These are phyloP conservation scores for Xanthoparmelia taractica DNA, from an alignment of 495 filamentous ascomycete genomes.

Conservation along the genomic window DNA sequence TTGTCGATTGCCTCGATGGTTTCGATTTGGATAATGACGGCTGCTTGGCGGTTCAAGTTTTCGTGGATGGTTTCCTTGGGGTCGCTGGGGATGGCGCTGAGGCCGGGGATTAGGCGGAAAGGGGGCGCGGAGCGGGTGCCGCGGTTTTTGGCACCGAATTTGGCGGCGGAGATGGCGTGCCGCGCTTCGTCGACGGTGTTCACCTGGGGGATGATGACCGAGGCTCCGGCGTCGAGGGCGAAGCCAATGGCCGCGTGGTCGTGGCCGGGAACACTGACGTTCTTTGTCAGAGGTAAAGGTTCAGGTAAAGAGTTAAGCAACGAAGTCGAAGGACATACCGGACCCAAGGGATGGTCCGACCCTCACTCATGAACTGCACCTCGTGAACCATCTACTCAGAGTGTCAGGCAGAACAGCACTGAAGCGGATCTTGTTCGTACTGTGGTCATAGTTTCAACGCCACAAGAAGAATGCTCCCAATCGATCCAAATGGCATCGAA, in stretches of 20 bases:
- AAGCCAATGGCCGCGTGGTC: conserved; percentile 42
- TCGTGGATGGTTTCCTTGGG: conserved; percentile 29
- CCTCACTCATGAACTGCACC: conserved; percentile 35
- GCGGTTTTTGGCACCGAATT: conserved; percentile 32
- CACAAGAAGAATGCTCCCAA: conserved; percentile 39
- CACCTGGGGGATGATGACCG: conserved; percentile 40
- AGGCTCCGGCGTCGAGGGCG: conserved; percentile 42
- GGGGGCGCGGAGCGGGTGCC: conserved; percentile 41
- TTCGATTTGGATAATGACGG: conserved; percentile 45
- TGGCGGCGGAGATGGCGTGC: conserved; percentile 44
- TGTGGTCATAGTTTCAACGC: conserved; percentile 42
- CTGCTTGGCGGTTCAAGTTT: conserved; percentile 39
- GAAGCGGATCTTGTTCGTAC: conserved; percentile 8
- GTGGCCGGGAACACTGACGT: conserved; percentile 35
- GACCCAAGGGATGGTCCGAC: conserved; percentile 37
- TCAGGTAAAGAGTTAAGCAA: not conserved
- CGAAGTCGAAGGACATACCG: conserved; percentile 13
- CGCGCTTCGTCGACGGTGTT: conserved; percentile 41
- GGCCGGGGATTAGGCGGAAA: conserved; percentile 32
- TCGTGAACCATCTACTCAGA: conserved; percentile 36
- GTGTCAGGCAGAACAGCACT: not conserved
- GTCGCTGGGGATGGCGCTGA: conserved; percentile 30
- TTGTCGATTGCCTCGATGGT: conserved; percentile 46
- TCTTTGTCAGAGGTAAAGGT: not conserved
- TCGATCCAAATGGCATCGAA: conserved; percentile 39